Percentiles rank a stretch among this genome's conserved stretches.
phyloP scores from a whole-genome alignment of 2,329 filamentous ascomycete species.

The Aspergillus sp. region DNA sequence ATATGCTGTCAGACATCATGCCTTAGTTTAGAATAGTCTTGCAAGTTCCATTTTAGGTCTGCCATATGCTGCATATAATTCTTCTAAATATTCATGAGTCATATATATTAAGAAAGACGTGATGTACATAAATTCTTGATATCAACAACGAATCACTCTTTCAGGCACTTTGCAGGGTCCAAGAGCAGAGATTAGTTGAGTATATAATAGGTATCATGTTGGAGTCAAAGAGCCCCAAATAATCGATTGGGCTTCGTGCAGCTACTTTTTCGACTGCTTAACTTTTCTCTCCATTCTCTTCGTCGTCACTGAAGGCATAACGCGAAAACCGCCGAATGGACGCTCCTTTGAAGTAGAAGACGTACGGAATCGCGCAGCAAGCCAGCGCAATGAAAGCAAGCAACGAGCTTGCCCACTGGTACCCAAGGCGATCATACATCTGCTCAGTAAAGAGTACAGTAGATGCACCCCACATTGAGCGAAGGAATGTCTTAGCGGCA shows the following conservation, averaged over 20 bases:
- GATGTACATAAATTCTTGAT: background rate
- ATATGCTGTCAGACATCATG: too few species aligned
- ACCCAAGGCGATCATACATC: conserved; percentile 72
- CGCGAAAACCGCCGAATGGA: conserved; percentile 68
- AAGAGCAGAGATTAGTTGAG: background rate
- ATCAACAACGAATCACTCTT: background rate
- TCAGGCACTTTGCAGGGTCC: background rate
- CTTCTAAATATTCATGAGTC: too few species aligned
- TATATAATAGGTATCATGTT: background rate
- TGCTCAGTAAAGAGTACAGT: conserved; percentile 79
- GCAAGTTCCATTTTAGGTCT: too few species aligned
- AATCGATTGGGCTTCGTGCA: too few species aligned
- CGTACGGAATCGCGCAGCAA: conserved; percentile 79
- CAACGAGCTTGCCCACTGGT: conserved; percentile 75
- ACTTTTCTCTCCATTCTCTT: conserved; percentile 42
- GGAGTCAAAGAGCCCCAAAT: background rate
- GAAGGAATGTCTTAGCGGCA: conserved; percentile 78
- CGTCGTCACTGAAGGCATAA: conserved; percentile 68
- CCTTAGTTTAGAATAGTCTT: too few species aligned
- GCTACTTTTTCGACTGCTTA: background rate
- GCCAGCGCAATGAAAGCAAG: conserved; percentile 73
- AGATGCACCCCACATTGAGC: conserved; percentile 76
- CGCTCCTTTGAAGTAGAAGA: conserved; percentile 78
- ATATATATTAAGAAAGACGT: background rate
- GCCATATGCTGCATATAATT: too few species aligned